Percentiles rank a stretch among this genome's conserved stretches.
phyloP scores from a whole-genome alignment of 768 basidiomycete genomes.

The Agrocybe pediades region DNA sequence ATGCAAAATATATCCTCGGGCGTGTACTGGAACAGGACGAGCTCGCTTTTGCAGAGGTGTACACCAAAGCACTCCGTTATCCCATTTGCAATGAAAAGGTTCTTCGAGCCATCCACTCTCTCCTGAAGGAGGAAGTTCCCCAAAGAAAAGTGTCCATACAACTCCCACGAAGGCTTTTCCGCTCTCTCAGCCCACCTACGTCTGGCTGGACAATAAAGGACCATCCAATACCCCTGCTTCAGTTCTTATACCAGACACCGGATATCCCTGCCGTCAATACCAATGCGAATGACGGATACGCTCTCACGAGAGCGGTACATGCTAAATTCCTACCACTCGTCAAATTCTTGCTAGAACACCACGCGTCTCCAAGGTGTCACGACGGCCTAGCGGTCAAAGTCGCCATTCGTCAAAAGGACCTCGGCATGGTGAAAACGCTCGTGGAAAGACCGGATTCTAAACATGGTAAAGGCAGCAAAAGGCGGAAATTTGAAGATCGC shows the following conservation, averaged over 20 bases:
- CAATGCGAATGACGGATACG: slow-evolving; percentile 80
- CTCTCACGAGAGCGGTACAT: slow-evolving; percentile 77
- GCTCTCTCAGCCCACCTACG: slow-evolving; percentile 38
- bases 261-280: slow-evolving; percentile 44
- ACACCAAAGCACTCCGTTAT: slow-evolving; percentile 58
- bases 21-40: slow-evolving; percentile 20
- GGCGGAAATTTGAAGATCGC: slow-evolving; percentile 60
- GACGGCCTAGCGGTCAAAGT: slow-evolving; percentile 67
- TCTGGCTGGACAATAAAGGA: slow-evolving; percentile 48
- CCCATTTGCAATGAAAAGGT: slow-evolving; percentile 61
- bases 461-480: slow-evolving; percentile 38
- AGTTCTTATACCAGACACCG: slow-evolving; percentile 49
- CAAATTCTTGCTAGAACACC: slow-evolving; percentile 66
- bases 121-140: slow-evolving; percentile 14
- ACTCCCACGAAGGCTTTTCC: slow-evolving; percentile 71
- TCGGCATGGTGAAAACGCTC: slow-evolving; percentile 72
- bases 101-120: slow-evolving; percentile 42
- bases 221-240: slow-evolving; percentile 65
- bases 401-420: slow-evolving; percentile 72
- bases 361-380: slow-evolving; percentile 70
- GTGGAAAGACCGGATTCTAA: slow-evolving; percentile 36
- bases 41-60: slow-evolving; percentile 28
- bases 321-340: slow-evolving; percentile 66
- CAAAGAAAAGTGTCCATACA: slow-evolving; percentile 26
- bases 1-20: slow-evolving; percentile 65